Base-by-base conservation (phyloP, 148 eudicot species). In the Cornus florida region DNA sequence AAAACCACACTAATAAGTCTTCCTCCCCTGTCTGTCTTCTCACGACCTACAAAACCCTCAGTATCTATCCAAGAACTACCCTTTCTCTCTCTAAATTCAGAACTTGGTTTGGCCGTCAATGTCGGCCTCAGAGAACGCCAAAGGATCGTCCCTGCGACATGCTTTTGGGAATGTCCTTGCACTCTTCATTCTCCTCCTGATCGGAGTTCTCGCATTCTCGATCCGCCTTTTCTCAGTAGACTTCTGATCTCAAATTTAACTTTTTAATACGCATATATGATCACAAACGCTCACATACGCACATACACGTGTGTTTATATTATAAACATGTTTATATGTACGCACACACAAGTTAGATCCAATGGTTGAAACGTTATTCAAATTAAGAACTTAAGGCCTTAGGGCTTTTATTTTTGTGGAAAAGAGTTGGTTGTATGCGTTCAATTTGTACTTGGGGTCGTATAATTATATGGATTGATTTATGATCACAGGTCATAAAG, bases 201-300 rank as follows among this genome's bases (percentile, higher is more conserved):
- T 95, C 89, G 98, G 98, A 74, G 84, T 93, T 65, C 91, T 94
- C 75, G 95, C 98, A 12, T 94, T 94, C 88, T 91, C 98, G 88
- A 94, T 92, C 91, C 98, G 98, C 72, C 88, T 94, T 13, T 94
- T 94, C 83, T 94, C 98, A 24, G 98, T 94, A 79, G 35, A 33
- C 64, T 41, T 41, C 33, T 67, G 23, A 20, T 83, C 17, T 31
- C 39, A 67, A 20, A 14, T 10, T 67, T 24, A 71, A 67, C 33
- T 31, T 35, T 35, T 2, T 2, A 35, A 35, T 35, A 35, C 5
- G 38, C 38, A 35, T 10, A 24, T n/a, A 66, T 66, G 10, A 1
- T 23, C 69, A 11, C 11, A 66, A 6, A 43, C 32, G 23, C 10
- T 43, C 10, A 43, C 48, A 43, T 7, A 43, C 48, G 6, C 48